Base-by-base conservation (phyloP, 2,329 filamentous ascomycete species). In the Alternaria hordeiaustralica region DNA sequence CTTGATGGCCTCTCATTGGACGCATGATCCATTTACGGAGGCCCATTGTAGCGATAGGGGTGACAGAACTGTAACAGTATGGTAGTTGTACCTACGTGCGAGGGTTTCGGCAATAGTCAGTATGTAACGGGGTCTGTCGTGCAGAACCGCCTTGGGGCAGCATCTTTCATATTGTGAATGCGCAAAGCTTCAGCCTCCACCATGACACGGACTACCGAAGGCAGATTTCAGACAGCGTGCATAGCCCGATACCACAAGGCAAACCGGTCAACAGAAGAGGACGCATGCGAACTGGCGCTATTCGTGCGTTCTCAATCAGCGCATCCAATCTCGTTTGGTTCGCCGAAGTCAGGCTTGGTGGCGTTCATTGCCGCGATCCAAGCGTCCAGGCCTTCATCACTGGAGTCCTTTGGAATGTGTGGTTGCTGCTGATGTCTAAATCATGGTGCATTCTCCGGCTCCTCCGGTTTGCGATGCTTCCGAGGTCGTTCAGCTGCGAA, bases 21-120 rank as follows among this genome's bases (percentile, higher is more conserved):
- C 74, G 74, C 33, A 67, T 65, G 18, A 77, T 56, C 75, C 75
- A 78, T 30, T 75, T 76, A 15, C 71, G 74, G 13, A 77, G 66
- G 41, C 75, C 75, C 75, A 73, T 72, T 10, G 33, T 54, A 21
- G 36, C 33, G n/a, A 15, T 36, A 23, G 33, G 21, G 49, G 18
- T 23, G 18, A 23, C n/a, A 21, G 36, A 6, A 25, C n/a, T 26
- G 21, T 25, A 33, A 33, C 6, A 43, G 25, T 20, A 47, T 23
- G 25, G 46, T 50, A 45, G 11, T 47, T 15, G 20, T 18, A 36
- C 12, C 3, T 20, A 18, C 20, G 8, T 18, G 49, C 49, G 28
- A 21, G n/a, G 30, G 28, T 21, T 51, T 4, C 15, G 18, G 28
- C 49, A 51, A 51, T 41, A 33, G 20, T 36, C 49, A 21, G 13